Percentiles rank a stretch among this genome's conserved stretches.
Evolutionary conservation across 192 early-diverging fungal genomes (phyloP).

Genomic region (Coemansia furcata): DNA sequence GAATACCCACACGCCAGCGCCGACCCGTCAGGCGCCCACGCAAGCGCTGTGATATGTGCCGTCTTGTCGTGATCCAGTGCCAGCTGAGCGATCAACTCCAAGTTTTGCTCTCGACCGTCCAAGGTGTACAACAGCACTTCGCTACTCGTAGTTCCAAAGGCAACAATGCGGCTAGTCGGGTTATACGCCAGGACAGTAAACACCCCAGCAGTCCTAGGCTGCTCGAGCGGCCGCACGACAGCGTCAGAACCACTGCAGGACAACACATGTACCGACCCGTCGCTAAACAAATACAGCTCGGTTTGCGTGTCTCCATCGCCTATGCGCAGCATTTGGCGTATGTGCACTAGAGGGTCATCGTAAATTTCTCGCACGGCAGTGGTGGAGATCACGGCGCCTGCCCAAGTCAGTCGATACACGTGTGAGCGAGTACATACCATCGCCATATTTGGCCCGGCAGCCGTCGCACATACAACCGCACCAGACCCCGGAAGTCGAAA

Average conservation of each 20-base stretch:
- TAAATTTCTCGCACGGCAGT: conserved; percentile 12
- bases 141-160: conserved; percentile 27
- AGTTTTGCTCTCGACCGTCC: neutral
- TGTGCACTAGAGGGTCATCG: conserved; percentile 12
- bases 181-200: conserved; percentile 26
- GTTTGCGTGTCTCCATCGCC: neutral
- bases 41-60: conserved; percentile 17
- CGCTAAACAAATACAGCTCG: conserved; percentile 25
- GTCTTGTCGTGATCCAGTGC: conserved; percentile 4
- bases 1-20: conserved; percentile 40
- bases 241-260: neutral
- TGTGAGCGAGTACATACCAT: conserved; percentile 25
- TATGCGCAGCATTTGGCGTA: conserved; percentile 18
- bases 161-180: conserved; percentile 19
- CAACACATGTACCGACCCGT: conserved; percentile 21
- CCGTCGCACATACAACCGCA: conserved; percentile 22
- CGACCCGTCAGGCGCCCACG: conserved; percentile 36
- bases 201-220: neutral
- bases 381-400: conserved; percentile 12
- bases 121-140: conserved; percentile 17
- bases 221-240: neutral
- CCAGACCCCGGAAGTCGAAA: conserved; percentile 24
- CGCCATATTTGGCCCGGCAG: conserved; percentile 6
- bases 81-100: neutral
- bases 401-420: conserved; percentile 33